Conservation (phyloP, 441 rosid species). For the Omphalea diandra region DNA sequence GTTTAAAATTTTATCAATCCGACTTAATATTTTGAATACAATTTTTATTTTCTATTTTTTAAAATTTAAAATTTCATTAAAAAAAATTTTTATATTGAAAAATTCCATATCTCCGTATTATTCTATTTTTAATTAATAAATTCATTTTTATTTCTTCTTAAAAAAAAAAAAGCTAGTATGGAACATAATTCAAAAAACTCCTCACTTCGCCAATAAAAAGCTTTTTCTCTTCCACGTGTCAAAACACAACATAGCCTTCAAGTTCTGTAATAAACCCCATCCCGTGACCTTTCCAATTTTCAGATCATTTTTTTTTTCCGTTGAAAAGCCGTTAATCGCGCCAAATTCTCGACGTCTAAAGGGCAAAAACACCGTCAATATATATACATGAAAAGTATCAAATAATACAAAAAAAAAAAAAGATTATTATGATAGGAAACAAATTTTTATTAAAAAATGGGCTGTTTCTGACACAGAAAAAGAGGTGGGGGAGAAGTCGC, state of each 20-base stretch:
- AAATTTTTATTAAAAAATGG: not conserved
- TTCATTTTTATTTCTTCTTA: too few relatives aligned
- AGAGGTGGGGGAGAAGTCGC: slow-evolving; percentile 73
- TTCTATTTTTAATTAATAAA: too few relatives aligned
- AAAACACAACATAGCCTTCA: not conserved
- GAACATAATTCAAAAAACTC: too few relatives aligned
- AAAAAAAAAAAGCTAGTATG: too few relatives aligned
- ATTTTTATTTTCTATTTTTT: too few relatives aligned
- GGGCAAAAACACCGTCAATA: not conserved
- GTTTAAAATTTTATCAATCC: too few relatives aligned
- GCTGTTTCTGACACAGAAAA: not conserved
- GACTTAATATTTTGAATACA: too few relatives aligned
- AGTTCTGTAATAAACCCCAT: not conserved
- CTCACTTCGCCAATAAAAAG: too few relatives aligned
- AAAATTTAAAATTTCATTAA: too few relatives aligned
- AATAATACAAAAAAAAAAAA: not conserved
- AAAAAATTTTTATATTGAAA: too few relatives aligned
- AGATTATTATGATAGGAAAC: too few relatives aligned
- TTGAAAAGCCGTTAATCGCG: slow-evolving; percentile 36
- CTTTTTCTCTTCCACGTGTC: slow-evolving; percentile 21
- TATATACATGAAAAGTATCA: not conserved
- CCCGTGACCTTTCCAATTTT: not conserved
- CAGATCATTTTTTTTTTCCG: not conserved
- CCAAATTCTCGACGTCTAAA: slow-evolving; percentile 26
- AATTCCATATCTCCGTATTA: too few relatives aligned